phyloP scores from a whole-genome alignment of 441 rosid genomes.

The Pelargonium citronellum region DNA sequence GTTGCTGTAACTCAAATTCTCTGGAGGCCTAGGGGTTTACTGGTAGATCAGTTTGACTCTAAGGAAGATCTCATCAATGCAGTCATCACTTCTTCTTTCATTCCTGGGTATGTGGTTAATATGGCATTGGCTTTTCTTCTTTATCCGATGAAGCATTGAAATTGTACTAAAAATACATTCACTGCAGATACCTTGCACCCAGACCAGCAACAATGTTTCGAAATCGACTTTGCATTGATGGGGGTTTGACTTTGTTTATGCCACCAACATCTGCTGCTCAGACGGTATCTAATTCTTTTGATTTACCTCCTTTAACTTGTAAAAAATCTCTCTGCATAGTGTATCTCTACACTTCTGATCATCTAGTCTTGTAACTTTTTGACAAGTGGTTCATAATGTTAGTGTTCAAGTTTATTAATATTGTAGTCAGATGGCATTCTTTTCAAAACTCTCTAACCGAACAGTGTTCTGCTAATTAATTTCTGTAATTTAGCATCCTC shows the following conservation, averaged over 20 bases:
- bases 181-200: constrained; percentile 84
- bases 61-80: constrained; percentile 79
- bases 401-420: too few relatives aligned
- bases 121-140: constrained; percentile 5
- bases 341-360: too few relatives aligned
- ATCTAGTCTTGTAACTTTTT: too few relatives aligned
- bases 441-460: too few relatives aligned
- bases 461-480: too few relatives aligned
- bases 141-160: constrained; percentile 6
- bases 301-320: neutral
- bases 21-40: constrained; percentile 79
- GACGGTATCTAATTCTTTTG: constrained; percentile 46
- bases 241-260: constrained; percentile 88
- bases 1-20: constrained; percentile 89
- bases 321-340: too few relatives aligned
- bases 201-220: constrained; percentile 80
- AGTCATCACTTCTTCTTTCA: constrained; percentile 73
- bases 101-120: constrained; percentile 59
- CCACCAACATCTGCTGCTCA: constrained; percentile 89
- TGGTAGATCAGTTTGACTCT: constrained; percentile 88
- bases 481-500: too few relatives aligned
- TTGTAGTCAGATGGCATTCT: too few relatives aligned
- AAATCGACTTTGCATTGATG: constrained; percentile 78
- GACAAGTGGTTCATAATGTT: too few relatives aligned
- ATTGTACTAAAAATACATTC: constrained; percentile 16